phyloP scores from a whole-genome alignment of 2,329 filamentous ascomycete species.

The Aspergillus sp. region DNA sequence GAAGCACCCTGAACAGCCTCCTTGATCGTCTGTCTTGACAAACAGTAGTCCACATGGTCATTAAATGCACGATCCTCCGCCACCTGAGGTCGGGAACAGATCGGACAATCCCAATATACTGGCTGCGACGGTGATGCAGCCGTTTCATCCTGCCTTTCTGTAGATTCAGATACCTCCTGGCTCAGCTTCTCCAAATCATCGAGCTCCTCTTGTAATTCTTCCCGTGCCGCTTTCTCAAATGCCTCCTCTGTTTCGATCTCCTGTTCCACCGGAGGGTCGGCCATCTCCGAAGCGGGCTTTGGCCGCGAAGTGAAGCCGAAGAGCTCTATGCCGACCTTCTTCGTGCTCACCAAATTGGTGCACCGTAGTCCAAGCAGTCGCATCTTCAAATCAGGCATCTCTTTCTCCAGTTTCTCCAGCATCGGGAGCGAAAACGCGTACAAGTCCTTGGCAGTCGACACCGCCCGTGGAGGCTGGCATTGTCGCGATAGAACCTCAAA shows the following conservation, averaged over 20 bases:
- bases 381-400: conserved; percentile 75
- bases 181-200: conserved; percentile 63
- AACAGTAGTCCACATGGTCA: conserved; percentile 86
- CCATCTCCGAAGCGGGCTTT: conserved; percentile 19
- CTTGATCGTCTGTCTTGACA: conserved; percentile 82
- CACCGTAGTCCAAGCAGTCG: conserved; percentile 86
- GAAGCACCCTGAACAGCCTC: conserved; percentile 68
- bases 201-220: conserved; percentile 62
- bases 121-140: conserved; percentile 26
- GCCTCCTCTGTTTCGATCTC: conserved; percentile 70
- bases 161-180: conserved; percentile 50
- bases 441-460: conserved; percentile 75
- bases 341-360: conserved; percentile 82
- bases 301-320: conserved; percentile 58
- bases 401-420: conserved; percentile 78
- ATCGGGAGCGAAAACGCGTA: conserved; percentile 82
- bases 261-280: conserved; percentile 52
- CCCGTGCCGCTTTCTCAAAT: conserved; percentile 62
- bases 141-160: conserved; percentile 23
- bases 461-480: conserved; percentile 67
- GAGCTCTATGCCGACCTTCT: conserved; percentile 77
- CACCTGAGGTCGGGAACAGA: conserved; percentile 75
- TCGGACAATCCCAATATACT: conserved; percentile 80
- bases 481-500: conserved; percentile 91
- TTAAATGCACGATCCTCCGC: conserved; percentile 81